phyloP scores from a whole-genome alignment of 352 stramenopile genomes.

The Globisporangium yorkense region DNA sequence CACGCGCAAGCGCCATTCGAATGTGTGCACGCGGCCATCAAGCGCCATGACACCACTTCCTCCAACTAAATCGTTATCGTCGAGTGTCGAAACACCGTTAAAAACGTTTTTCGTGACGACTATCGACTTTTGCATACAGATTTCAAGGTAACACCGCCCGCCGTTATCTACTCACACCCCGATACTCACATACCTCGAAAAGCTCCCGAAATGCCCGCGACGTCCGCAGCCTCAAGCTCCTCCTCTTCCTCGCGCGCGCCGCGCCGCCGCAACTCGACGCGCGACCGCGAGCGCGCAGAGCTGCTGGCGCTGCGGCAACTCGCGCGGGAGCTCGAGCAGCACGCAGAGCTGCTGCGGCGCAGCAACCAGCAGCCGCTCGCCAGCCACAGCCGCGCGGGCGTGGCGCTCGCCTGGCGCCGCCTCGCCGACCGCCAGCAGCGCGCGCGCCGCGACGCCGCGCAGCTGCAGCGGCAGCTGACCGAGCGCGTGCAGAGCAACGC shows the following conservation, averaged over 20 bases:
- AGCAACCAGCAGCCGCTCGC: background rate
- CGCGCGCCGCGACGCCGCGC: conserved; percentile 3
- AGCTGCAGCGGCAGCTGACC: background rate
- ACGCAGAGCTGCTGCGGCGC: conserved; percentile 1
- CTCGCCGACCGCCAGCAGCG: conserved; percentile 14
- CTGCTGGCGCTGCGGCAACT: conserved; percentile 12
- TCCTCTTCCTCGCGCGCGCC: background rate
- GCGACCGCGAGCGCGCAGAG: conserved; percentile 22
- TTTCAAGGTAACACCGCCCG: no score
- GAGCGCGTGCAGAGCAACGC: conserved; percentile 14
- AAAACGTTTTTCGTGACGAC: no score
- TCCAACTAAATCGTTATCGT: no score
- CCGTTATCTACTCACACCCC: no score
- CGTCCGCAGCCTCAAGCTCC: no score
- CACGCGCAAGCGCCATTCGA: no score
- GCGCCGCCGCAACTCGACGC: conserved; percentile 19
- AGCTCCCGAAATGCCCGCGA: background rate
- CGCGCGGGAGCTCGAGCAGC: conserved; percentile 10
- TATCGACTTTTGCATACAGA: no score
- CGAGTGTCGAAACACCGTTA: no score
- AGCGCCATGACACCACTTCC: no score
- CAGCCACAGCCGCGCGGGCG: background rate
- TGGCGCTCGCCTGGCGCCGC: conserved; percentile 10
- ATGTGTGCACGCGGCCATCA: no score
- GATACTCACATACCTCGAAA: no score